Conservation (phyloP, 345 rosid species). For the Syzygium jambos region DNA sequence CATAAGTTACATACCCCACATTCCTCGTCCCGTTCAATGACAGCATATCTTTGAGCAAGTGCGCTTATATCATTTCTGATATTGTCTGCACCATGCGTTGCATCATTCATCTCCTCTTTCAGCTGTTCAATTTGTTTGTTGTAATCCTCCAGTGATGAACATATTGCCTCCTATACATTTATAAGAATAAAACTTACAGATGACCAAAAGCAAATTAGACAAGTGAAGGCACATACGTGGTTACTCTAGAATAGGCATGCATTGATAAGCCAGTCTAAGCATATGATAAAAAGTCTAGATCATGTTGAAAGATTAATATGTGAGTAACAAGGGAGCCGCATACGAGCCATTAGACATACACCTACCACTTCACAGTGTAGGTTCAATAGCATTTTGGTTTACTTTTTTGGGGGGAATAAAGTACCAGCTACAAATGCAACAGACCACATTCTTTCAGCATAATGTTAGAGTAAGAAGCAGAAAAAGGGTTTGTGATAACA, state of each 20-base stretch:
- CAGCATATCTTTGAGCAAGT: conserved; percentile 94
- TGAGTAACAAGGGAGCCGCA: not conserved
- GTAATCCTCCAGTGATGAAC: conserved; percentile 95
- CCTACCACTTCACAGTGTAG: not conserved
- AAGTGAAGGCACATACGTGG: not conserved
- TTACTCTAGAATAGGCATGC: not conserved
- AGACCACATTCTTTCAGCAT: not conserved
- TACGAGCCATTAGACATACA: not conserved
- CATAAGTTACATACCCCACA: conserved; percentile 72
- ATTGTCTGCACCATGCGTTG: conserved; percentile 99
- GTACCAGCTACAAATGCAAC: not conserved
- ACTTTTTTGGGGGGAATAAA: not conserved
- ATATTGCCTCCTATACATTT: conserved; percentile 76
- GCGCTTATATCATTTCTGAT: conserved; percentile 96
- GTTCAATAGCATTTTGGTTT: not conserved
- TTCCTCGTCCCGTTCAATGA: conserved; percentile 81
- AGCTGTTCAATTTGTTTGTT: conserved; percentile 90
- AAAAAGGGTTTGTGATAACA: not conserved
- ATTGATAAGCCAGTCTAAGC: not conserved
- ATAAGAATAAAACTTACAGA: not conserved
- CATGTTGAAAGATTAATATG: not conserved
- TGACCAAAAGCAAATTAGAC: not conserved
- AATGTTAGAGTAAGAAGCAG: not conserved
- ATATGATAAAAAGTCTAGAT: not conserved
- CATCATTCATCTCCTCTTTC: conserved; percentile 98